Evolutionary conservation across 805 yeast genomes (phyloP), one percentile per base, ranked within the genome.

Genomic region (Wickerhamomyces bisporus): DNA sequence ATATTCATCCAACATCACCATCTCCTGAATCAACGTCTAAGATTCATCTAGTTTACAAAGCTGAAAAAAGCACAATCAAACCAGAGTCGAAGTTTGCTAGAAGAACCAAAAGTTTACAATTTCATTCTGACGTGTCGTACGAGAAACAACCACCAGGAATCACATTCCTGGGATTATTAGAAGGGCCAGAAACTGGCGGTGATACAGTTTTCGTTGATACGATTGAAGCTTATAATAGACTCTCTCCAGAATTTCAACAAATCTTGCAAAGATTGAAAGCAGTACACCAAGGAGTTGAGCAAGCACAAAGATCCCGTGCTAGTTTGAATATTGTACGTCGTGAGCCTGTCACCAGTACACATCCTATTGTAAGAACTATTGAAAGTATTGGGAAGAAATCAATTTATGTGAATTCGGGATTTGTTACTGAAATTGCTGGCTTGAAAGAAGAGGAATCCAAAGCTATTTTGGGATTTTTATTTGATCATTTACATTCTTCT

Each of bases 1-100:
- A 83, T 58, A 70, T 80, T 42, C 89, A 82, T 54, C 84, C 86
- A 32, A 78, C 85, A 6, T 75, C 85, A 5, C 87, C 88, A 14
- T 77, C 85, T 14, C 88, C 85, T 32, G 62, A 62, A 46, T 66
- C 62, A 11, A 63, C 64, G 42, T 81, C 85, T 4, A 80, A 80
- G 42, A 65, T 80, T 43, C 85, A 78, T 75, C 81, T 31, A 82
- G 82, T 32, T 60, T 64, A 51, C 66, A 65, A 45, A 21, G 34
- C 42, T 14, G 34, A 38, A 23, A 41, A 41, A 18, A n/a, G 19
- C 15, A 20, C 12, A 4, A 32, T 23, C 10, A 13, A 18, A 9
- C 27, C 26, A 6, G 16, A 26, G 8, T n/a, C n/a, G n/a, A n/a
- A n/a, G n/a, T n/a, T n/a, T n/a, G n/a, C n/a, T n/a, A n/a, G n/a